These are phyloP conservation scores for Ceratobasidium sp. DNA, from an alignment of 1,284 basidiomycete genomes.

Conservation along the genomic window DNA sequence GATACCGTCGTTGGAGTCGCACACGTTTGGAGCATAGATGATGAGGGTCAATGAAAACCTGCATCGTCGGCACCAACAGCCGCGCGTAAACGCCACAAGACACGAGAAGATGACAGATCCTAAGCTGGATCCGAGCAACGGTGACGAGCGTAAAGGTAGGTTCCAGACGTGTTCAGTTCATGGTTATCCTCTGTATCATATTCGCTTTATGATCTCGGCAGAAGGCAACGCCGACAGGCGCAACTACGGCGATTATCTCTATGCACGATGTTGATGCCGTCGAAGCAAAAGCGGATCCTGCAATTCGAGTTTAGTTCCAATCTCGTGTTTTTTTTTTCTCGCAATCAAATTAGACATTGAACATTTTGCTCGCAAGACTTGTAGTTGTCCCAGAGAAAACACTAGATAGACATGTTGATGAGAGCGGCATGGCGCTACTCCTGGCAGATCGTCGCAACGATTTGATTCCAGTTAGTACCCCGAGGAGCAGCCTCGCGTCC, in stretches of 20 bases:
- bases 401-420: too few relatives aligned
- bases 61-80: background rate
- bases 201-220: background rate
- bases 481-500: too few relatives aligned
- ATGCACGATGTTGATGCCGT: background rate
- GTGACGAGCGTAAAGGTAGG: background rate
- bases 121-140: background rate
- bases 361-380: too few relatives aligned
- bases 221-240: background rate
- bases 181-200: background rate
- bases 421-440: too few relatives aligned
- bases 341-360: too few relatives aligned
- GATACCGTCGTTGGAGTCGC: background rate
- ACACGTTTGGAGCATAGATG: background rate
- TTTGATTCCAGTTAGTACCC: too few relatives aligned
- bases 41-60: background rate
- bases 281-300: background rate
- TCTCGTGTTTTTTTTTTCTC: background rate
- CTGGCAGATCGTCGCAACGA: too few relatives aligned
- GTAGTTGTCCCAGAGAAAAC: too few relatives aligned
- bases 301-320: background rate
- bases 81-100: background rate
- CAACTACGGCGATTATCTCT: background rate
- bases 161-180: background rate
- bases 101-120: background rate